Percentiles rank a stretch among this genome's conserved stretches.
Evolutionary conservation across 2,329 filamentous ascomycete genomes (phyloP).

Genomic region (Fonsecaea pedrosoi): DNA sequence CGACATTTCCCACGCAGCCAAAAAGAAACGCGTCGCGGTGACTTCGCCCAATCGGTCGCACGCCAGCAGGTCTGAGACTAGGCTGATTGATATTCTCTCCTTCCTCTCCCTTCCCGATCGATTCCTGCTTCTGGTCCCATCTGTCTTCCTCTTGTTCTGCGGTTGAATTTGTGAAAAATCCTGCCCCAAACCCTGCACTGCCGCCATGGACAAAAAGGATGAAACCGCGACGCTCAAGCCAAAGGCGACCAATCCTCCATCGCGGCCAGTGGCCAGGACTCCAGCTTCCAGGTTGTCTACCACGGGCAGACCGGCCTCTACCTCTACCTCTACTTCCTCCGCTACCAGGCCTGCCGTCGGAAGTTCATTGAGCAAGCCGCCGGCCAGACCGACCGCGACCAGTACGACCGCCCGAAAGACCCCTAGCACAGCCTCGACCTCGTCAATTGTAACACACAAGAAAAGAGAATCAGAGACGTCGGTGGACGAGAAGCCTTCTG

Average conservation of each 20-base stretch:
- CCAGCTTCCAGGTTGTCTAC: conserved; percentile 44
- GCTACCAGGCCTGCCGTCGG: conserved; percentile 44
- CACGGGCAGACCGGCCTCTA: conserved; percentile 43
- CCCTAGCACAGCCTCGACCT: conserved; percentile 44
- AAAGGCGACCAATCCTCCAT: conserved; percentile 44
- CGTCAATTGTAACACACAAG: conserved; percentile 49
- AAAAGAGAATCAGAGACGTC: conserved; percentile 52
- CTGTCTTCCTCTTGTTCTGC: background rate
- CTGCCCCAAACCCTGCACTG: background rate
- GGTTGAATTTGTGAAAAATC: background rate
- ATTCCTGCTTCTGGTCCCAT: background rate
- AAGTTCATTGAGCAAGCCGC: conserved; percentile 53
- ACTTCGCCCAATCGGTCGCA: conserved; percentile 12
- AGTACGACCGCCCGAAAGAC: conserved; percentile 45
- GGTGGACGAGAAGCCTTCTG: conserved; percentile 43
- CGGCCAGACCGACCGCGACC: conserved; percentile 48
- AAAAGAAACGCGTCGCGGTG: conserved; percentile 15
- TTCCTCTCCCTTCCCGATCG: background rate
- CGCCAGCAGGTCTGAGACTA: conserved; percentile 19
- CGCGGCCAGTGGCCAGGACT: conserved; percentile 46
- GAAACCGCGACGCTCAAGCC: conserved; percentile 26
- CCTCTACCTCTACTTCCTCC: conserved; percentile 40
- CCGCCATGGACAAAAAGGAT: conserved; percentile 33
- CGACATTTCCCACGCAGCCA: background rate
- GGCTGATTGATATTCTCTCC: conserved; percentile 2